phyloP scores from a whole-genome alignment of 768 basidiomycete species.

The Leccinum disarticulatum region DNA sequence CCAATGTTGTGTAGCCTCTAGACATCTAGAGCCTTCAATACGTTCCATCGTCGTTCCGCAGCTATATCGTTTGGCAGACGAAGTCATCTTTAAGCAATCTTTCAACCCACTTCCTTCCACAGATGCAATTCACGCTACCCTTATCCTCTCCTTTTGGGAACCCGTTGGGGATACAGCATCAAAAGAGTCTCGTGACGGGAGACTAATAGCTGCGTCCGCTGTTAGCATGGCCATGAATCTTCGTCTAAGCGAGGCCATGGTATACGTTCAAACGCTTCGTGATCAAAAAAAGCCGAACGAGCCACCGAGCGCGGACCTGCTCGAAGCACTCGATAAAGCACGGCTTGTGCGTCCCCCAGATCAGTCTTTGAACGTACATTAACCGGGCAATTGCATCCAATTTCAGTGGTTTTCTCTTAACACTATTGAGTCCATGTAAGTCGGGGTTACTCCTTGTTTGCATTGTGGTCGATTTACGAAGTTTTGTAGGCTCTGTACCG shows the following conservation, averaged over 20 bases:
- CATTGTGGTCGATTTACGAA: neutral
- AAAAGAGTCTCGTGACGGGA: constrained; percentile 38
- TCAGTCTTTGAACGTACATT: constrained; percentile 11
- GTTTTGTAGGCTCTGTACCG: constrained; percentile 38
- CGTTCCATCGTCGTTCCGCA: constrained; percentile 39
- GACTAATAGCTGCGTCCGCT: constrained; percentile 41
- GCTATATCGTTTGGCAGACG: constrained; percentile 42
- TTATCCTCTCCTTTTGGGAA: constrained; percentile 45
- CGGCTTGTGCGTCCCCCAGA: constrained; percentile 35
- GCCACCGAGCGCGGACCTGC: constrained; percentile 28
- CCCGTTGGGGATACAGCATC: constrained; percentile 37
- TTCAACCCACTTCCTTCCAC: constrained; percentile 43
- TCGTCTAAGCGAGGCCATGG: constrained; percentile 38
- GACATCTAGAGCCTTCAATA: constrained; percentile 40
- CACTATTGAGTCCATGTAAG: constrained; percentile 40
- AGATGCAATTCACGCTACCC: constrained; percentile 42
- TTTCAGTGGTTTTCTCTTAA: constrained; percentile 42
- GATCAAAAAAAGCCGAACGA: constrained; percentile 29
- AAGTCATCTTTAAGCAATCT: constrained; percentile 38
- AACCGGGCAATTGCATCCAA: constrained; percentile 10
- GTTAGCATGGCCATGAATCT: constrained; percentile 49
- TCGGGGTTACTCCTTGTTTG: neutral
- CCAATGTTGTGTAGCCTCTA: constrained; percentile 46
- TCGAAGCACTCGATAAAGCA: constrained; percentile 37
- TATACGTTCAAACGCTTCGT: constrained; percentile 32